These are phyloP conservation scores for Clonostachys rhizophaga DNA, from an alignment of 2,329 filamentous ascomycete species.

Conservation along the genomic window DNA sequence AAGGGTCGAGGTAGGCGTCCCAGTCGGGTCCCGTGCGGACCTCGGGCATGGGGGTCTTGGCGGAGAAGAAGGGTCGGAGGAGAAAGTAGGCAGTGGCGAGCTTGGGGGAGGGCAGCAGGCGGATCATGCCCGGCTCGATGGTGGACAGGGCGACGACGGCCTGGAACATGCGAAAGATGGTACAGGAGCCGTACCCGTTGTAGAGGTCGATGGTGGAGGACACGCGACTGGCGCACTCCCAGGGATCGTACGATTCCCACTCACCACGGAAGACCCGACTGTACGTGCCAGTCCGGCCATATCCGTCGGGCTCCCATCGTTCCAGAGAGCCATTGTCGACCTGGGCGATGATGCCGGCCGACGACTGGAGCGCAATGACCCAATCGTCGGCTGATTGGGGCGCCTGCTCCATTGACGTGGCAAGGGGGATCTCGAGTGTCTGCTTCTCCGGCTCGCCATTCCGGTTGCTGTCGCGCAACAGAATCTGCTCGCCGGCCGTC, in stretches of 20 bases:
- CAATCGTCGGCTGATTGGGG: conserved; percentile 27
- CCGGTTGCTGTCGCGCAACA: conserved; percentile 16
- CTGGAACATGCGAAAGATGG: conserved; percentile 56
- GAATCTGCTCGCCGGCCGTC: conserved; percentile 21
- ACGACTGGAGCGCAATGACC: conserved; percentile 33
- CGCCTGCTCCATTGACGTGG: conserved; percentile 1
- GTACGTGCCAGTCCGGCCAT: conserved; percentile 54
- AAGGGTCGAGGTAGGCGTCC: conserved; percentile 44
- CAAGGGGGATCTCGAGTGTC: not conserved
- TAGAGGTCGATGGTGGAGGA: conserved; percentile 51
- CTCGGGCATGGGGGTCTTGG: conserved; percentile 34
- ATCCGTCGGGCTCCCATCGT: conserved; percentile 67
- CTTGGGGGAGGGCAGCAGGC: conserved; percentile 67
- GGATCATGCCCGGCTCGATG: conserved; percentile 63
- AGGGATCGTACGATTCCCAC: conserved; percentile 53
- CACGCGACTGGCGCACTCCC: conserved; percentile 47
- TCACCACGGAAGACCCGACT: conserved; percentile 45
- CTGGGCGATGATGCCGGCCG: conserved; percentile 55
- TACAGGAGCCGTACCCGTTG: conserved; percentile 52
- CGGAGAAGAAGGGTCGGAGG: conserved; percentile 52
- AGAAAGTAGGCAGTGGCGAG: conserved; percentile 75
- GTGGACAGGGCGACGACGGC: conserved; percentile 49
- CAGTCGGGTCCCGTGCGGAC: conserved; percentile 33
- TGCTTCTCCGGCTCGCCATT: conserved; percentile 1
- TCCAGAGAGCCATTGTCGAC: conserved; percentile 68